Conservation (phyloP, 1,139 yeast genomes). For the Komagataea norvegica region DNA sequence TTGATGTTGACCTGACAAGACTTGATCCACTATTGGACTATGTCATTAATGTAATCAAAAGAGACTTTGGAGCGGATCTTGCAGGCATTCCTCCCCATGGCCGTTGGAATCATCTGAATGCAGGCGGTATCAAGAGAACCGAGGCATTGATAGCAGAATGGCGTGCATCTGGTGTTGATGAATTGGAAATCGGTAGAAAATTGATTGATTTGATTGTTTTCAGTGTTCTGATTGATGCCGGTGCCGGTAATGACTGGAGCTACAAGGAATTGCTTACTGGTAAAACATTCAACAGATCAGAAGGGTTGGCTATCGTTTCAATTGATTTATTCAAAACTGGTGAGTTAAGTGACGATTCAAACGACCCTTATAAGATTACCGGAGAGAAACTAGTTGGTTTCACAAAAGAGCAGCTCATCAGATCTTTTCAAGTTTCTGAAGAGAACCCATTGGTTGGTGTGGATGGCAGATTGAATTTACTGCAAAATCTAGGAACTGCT, state of each 20-base stretch:
- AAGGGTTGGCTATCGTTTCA: conserved; percentile 57
- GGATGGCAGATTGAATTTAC: conserved; percentile 44
- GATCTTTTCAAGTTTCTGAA: conserved; percentile 41
- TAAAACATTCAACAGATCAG: conserved; percentile 40
- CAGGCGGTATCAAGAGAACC: conserved; percentile 40
- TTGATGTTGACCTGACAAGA: conserved; percentile 39
- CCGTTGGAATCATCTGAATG: conserved; percentile 58
- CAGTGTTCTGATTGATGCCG: conserved; percentile 58
- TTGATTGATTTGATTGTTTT: conserved; percentile 51
- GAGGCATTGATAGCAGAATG: conserved; percentile 36
- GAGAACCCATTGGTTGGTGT: conserved; percentile 46
- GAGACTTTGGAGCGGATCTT: conserved; percentile 38
- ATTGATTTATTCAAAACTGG: conserved; percentile 50
- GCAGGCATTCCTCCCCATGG: conserved; percentile 55
- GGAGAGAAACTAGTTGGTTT: conserved; percentile 35
- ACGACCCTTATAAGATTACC: conserved; percentile 39
- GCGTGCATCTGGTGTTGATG: conserved; percentile 29
- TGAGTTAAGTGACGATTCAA: conserved; percentile 33
- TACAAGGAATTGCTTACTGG: conserved; percentile 34
- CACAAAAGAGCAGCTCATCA: conserved; percentile 27
- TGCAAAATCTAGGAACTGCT: conserved; percentile 43
- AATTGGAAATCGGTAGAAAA: conserved; percentile 42
- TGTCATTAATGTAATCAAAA: conserved; percentile 37
- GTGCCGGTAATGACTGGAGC: conserved; percentile 55
- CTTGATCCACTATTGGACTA: conserved; percentile 39